Evolutionary conservation across 2,329 filamentous ascomycete genomes (phyloP), one percentile per base, ranked within the genome.

Genomic region (Lasiodiplodia hormozganensis): DNA sequence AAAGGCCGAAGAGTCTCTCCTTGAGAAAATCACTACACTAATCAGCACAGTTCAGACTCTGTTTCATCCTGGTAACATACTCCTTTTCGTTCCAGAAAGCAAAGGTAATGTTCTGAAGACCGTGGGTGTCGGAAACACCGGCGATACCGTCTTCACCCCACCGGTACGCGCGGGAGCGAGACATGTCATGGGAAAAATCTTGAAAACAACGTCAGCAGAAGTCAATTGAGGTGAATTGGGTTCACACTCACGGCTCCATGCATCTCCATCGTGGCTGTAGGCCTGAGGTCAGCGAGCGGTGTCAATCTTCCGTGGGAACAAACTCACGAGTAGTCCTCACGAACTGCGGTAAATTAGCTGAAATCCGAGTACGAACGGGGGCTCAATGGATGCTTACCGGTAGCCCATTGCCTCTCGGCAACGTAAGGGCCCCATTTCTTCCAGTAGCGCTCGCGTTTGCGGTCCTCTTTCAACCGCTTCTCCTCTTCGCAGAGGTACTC

Each of bases 81-180:
- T 98, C 95, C 83, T 97, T 89, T 80, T 94, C 94, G 78, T 98
- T 98, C 95, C 95, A 98, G 80, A 98, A 98, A 65, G 93, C 89
- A 84, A 98, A 97, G 3, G 92, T 93, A 79, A 98, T 91, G 80
- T 98, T 97, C 81, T 97, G 92, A 67, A 91, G 83, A 70, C 94
- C 94, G 78, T 98, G 95, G 18, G 92, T 93, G 79, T 97, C 94
- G n/a, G 85, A 97, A 34, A 98, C 94, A 77, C 95, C 95, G 68
- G 95, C 94, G 81, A 98, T 98, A 71, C 95, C 95, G 78, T 98
- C 95, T 78, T 98, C 95, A 70, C 95, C 95, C 95, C 95, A 98
- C 76, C 95, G 89, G 79, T 94, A 98, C 70, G 93, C 89, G 80
- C 95, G 89, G 70, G 92, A 94, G 74, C 94, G 89, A 67, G 96